Conservation (phyloP, 805 yeast genomes). For the Limtongozyma cylindracea region DNA sequence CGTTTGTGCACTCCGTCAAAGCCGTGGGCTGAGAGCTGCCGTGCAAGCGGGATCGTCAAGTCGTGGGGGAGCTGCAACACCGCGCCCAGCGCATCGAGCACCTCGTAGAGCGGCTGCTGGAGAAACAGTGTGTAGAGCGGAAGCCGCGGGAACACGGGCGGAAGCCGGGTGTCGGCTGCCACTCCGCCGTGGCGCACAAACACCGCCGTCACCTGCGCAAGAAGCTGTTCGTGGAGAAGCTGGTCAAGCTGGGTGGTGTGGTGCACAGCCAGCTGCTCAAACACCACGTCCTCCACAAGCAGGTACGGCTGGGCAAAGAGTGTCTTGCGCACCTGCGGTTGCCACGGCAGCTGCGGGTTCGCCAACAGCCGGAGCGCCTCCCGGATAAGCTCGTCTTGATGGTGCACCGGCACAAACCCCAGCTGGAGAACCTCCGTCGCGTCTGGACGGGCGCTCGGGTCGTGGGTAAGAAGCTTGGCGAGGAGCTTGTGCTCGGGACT, state of each 20-base stretch:
- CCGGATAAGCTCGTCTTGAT: constrained; percentile 71
- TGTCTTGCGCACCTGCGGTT: constrained; percentile 71
- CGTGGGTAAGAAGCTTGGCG: constrained; percentile 42
- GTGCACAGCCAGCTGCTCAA: constrained; percentile 21
- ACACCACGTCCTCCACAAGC: constrained; percentile 63
- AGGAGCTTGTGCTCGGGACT: constrained; percentile 45
- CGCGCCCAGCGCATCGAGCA: constrained; percentile 68
- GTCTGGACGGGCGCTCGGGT: constrained; percentile 55
- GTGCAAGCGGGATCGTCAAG: constrained; percentile 71
- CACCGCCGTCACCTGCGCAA: constrained; percentile 29
- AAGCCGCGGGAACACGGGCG: constrained; percentile 40
- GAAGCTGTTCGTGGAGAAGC: constrained; percentile 37
- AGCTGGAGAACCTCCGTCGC: constrained; percentile 56
- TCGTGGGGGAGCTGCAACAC: constrained; percentile 81
- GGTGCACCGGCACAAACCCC: constrained; percentile 69
- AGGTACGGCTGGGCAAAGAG: constrained; percentile 69
- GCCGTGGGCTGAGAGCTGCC: constrained; percentile 46
- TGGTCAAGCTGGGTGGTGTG: constrained; percentile 34
- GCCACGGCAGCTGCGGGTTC: constrained; percentile 87
- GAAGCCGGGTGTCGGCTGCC: constrained; percentile 36
- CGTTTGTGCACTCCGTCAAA: constrained; percentile 27
- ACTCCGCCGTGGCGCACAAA: constrained; percentile 75
- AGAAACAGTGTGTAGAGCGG: too few relatives aligned
- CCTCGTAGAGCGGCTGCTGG: constrained; percentile 48
- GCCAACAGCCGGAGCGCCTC: constrained; percentile 72